Evolutionary conservation across 176 grass and related monocot genomes (phyloP).

Genomic region (Oryza meyeriana): DNA sequence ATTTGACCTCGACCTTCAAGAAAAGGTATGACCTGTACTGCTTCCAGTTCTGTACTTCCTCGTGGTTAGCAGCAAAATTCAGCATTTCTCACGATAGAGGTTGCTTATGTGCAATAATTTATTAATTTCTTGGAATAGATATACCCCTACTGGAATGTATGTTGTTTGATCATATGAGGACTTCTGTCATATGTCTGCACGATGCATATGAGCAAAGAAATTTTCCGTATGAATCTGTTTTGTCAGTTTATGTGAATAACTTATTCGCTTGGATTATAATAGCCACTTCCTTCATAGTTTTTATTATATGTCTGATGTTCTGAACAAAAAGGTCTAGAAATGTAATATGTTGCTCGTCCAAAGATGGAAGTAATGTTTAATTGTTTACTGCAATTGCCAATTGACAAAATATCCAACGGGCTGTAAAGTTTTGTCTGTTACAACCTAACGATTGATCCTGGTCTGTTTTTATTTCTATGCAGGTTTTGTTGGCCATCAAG

Average conservation of each 20-base stretch:
- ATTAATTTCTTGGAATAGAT: neutral
- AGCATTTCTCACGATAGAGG: neutral
- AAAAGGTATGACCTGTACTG: conserved; percentile 51
- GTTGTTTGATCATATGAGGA: neutral
- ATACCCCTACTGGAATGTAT: neutral
- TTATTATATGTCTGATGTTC: neutral
- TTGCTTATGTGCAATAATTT: conserved; percentile 2
- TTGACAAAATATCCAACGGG: neutral
- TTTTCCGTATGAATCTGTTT: neutral
- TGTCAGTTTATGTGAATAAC: neutral
- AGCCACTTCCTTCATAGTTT: neutral
- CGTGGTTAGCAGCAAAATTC: neutral
- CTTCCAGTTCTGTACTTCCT: neutral
- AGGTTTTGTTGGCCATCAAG: conserved; percentile 73
- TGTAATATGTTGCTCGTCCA: neutral
- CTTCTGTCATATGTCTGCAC: neutral
- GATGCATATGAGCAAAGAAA: neutral
- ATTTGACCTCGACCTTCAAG: conserved; percentile 81
- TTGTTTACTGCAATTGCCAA: neutral
- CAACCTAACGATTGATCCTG: neutral
- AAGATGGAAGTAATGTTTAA: neutral
- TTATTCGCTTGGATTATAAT: neutral
- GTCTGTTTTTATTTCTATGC: neutral
- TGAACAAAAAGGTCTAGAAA: neutral
- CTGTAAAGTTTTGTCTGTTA: neutral